Conservation (phyloP, 2,329 filamentous ascomycete genomes). For the Waltergamsia citrina region DNA sequence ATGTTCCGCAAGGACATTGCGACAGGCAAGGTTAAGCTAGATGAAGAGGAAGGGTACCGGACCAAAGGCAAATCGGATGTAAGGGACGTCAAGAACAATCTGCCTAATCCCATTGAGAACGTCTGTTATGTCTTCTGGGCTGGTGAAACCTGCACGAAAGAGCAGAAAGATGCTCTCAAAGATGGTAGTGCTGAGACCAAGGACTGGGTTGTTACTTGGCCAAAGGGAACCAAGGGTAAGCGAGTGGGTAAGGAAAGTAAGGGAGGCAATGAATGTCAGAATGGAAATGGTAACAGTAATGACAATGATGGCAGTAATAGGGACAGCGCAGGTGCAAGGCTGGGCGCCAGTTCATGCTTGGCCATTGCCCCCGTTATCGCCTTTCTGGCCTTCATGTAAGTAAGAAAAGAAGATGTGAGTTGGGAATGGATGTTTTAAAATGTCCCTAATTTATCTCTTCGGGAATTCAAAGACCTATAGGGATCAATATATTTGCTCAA, state of each 20-base stretch:
- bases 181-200: constrained; percentile 10
- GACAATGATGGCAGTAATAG: no score
- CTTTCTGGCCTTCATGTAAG: no score
- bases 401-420: no score
- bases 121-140: constrained; percentile 49
- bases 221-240: constrained; percentile 1
- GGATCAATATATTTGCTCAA: no score
- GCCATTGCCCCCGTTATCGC: no score
- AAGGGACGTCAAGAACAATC: constrained; percentile 40
- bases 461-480: no score
- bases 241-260: neutral
- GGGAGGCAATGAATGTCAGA: neutral
- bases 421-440: no score
- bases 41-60: constrained; percentile 25
- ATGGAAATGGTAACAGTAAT: neutral
- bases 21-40: constrained; percentile 32
- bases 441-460: no score
- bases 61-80: constrained; percentile 34
- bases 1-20: constrained; percentile 42
- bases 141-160: constrained; percentile 27
- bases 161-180: constrained; percentile 11
- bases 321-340: no score
- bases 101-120: constrained; percentile 31
- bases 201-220: constrained; percentile 8
- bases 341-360: no score